A percentile compares a stretch with the other conserved stretches of the same genome.
phyloP scores from a whole-genome alignment of 208 protist genomes.

The Trypanosoma rangeli region DNA sequence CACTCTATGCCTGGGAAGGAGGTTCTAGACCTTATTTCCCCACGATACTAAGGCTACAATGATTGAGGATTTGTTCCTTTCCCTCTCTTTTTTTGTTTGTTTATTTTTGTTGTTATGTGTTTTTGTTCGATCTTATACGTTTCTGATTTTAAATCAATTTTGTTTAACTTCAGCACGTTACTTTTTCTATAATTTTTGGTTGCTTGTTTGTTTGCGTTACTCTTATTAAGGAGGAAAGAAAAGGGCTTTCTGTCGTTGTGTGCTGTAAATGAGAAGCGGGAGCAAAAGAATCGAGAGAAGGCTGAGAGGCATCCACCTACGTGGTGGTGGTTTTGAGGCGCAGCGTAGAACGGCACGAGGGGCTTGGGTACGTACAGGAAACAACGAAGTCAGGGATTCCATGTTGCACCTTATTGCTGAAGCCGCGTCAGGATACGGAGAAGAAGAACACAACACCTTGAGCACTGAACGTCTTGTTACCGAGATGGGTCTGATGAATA shows the following conservation, averaged over 20 bases:
- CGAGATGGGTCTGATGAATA: conserved; percentile 7
- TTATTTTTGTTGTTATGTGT: background rate
- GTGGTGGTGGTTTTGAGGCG: background rate
- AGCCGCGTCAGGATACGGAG: conserved; percentile 38
- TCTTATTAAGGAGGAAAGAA: background rate
- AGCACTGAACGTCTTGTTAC: conserved; percentile 67
- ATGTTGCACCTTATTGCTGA: conserved; percentile 57
- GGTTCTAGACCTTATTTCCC: conserved; percentile 75
- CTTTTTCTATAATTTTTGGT: background rate
- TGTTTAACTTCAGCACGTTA: background rate
- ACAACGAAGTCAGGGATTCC: conserved; percentile 55
- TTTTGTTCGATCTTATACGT: background rate
- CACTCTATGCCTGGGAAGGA: conserved; percentile 74
- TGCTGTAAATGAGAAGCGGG: background rate
- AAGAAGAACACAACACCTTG: conserved; percentile 32
- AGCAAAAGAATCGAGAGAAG: conserved; percentile 1
- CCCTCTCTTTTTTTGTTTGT: conserved; percentile 3
- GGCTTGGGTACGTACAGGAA: background rate
- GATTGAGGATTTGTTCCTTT: conserved; percentile 6
- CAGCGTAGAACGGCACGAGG: background rate
- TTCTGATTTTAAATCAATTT: background rate
- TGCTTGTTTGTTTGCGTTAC: conserved; percentile 10
- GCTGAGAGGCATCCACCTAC: background rate
- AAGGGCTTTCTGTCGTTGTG: background rate
- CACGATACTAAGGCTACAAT: conserved; percentile 49